These are phyloP conservation scores for Hapsidospora chrysogenum DNA, from an alignment of 495 filamentous ascomycete species.

Conservation along the genomic window DNA sequence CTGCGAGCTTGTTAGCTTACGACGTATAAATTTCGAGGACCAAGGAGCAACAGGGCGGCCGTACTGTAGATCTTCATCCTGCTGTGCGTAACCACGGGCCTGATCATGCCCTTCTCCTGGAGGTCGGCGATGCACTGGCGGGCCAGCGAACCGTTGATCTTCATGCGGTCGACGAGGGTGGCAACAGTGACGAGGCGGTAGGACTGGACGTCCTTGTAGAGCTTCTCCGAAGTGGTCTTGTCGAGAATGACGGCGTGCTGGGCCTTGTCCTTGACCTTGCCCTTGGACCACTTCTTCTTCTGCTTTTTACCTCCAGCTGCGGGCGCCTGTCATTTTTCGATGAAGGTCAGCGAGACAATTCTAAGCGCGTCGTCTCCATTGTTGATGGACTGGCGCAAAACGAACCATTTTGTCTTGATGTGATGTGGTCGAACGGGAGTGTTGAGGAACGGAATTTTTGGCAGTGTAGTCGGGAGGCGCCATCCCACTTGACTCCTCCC, in stretches of 20 bases:
- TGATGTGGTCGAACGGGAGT: conserved; percentile 3
- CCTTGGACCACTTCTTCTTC: conserved; percentile 6
- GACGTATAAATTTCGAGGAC: background rate
- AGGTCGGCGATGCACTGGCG: conserved; percentile 79
- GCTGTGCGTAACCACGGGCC: conserved; percentile 93
- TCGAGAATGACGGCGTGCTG: conserved; percentile 82
- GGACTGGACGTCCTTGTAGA: conserved; percentile 98
- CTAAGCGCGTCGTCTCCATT: background rate
- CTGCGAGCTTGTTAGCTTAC: background rate
- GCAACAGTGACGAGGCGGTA: conserved; percentile 99
- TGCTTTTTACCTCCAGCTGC: conserved; percentile 5
- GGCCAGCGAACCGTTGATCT: conserved; percentile 98
- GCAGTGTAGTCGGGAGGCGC: conserved; percentile 1
- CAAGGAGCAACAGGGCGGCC: conserved; percentile 13
- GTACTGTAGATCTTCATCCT: conserved; percentile 98
- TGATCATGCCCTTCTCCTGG: conserved; percentile 96
- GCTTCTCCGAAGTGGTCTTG: conserved; percentile 68
- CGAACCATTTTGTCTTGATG: conserved; percentile 4
- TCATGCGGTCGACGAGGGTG: conserved; percentile 94
- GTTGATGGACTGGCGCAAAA: background rate
- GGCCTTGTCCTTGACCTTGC: conserved; percentile 98
- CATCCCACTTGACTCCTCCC: background rate
- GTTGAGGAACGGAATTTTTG: conserved; percentile 3
- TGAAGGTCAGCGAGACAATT: background rate
- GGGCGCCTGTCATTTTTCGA: conserved; percentile 4